Evolutionary conservation across 208 protist genomes (phyloP).

Genomic region (Trichomonas tenax): DNA sequence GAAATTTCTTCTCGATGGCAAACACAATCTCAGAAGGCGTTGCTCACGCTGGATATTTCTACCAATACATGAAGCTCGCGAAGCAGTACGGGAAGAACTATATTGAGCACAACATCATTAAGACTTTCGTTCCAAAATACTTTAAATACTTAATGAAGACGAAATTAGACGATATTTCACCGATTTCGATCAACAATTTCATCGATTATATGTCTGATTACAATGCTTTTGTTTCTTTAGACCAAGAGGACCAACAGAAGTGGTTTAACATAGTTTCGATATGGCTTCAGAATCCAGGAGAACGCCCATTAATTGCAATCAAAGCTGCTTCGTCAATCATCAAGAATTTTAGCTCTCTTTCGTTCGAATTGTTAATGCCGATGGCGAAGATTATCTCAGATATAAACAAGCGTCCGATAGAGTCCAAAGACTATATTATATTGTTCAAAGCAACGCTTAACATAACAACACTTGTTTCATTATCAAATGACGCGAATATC

Average conservation of each 20-base stretch:
- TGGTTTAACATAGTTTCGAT: neutral
- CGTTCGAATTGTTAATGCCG: neutral
- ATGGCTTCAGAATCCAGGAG: neutral
- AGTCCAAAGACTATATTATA: neutral
- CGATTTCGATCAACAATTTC: neutral
- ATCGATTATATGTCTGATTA: neutral
- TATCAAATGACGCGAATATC: neutral
- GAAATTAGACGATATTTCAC: neutral
- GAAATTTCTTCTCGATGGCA: neutral
- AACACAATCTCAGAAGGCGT: neutral
- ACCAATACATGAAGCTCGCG: neutral
- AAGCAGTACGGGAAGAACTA: neutral
- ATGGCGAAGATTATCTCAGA: neutral
- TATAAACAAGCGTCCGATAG: neutral
- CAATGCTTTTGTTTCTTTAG: neutral
- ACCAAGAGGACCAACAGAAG: neutral
- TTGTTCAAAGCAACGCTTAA: too few species aligned
- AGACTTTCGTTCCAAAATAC: neutral
- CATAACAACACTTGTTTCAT: neutral
- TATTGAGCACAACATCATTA: neutral
- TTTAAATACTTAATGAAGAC: neutral
- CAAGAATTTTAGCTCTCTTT: neutral
- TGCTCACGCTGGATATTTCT: neutral
- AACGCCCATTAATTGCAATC: neutral
- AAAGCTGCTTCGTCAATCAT: neutral